Evolutionary conservation across 2,329 filamentous ascomycete species (phyloP).

Genomic region (Thermoascus crustaceus): DNA sequence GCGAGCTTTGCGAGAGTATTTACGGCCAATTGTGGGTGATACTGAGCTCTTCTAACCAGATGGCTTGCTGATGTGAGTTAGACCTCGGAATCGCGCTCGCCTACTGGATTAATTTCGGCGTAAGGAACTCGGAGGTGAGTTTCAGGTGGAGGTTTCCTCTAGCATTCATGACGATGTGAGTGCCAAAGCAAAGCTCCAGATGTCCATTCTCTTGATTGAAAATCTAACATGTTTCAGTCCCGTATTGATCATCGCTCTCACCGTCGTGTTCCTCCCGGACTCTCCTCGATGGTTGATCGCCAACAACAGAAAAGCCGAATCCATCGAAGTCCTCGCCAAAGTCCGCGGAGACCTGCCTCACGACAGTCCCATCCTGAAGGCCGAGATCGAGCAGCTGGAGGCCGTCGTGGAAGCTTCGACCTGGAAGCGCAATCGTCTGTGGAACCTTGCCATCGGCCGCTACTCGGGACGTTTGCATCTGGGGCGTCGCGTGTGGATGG

Average conservation of each 20-base stretch:
- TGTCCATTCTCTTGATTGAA: too few relatives aligned
- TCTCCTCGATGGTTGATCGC: constrained; percentile 38
- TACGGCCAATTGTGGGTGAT: constrained; percentile 22
- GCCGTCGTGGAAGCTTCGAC: constrained; percentile 33
- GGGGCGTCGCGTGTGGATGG: constrained; percentile 34
- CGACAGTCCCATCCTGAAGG: constrained; percentile 26
- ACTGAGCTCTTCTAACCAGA: too few relatives aligned
- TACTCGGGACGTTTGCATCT: constrained; percentile 31
- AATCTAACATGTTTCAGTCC: too few relatives aligned
- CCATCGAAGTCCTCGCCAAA: constrained; percentile 29
- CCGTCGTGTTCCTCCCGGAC: constrained; percentile 34
- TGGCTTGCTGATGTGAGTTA: too few relatives aligned
- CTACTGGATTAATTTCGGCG: constrained; percentile 24
- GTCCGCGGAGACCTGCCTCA: constrained; percentile 23
- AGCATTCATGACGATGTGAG: constrained; percentile 23
- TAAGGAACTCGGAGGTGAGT: constrained; percentile 10
- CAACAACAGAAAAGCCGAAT: constrained; percentile 23
- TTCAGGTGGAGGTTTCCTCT: constrained; percentile 24
- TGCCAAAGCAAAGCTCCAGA: too few relatives aligned
- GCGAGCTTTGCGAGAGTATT: constrained; percentile 21
- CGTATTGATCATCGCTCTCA: constrained; percentile 15
- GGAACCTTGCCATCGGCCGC: constrained; percentile 33
- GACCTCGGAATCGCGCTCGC: constrained; percentile 20
- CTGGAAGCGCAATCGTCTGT: constrained; percentile 32
- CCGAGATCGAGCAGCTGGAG: constrained; percentile 35